Base-by-base conservation (phyloP, 2,329 filamentous ascomycete species). In the Botryotinia globosa region DNA sequence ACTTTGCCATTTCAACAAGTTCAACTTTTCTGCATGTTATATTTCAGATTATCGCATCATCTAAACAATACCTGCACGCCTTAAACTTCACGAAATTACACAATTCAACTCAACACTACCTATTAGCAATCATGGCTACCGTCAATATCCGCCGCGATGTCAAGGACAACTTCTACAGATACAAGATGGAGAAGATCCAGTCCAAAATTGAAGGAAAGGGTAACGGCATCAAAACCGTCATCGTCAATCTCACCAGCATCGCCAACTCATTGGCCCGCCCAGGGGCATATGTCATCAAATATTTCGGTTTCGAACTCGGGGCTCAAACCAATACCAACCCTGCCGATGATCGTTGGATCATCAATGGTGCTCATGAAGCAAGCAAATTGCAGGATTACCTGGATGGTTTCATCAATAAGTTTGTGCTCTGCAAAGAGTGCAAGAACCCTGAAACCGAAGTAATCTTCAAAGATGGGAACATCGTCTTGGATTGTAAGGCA, bases 201-300 rank as follows among this genome's bases (percentile, higher is more conserved):
- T 97, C 96, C 84, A 99, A 99, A 89, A 97, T 99, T 80, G 96
- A 99, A 86, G 96, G 96, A 85, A 99, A 99, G 86, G 96, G 96
- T 79, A 99, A 99, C 86, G 96, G 96, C 82, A 99, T 99, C 90
- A 99, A 99, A 88, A 99, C 88, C 80, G 96, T 99, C 81, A 91
- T 99, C 79, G 94, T 97, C 88, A 99, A 99, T 85, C 86, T 99
- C 82, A 93, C 91, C 88, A 97, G 93, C 82, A 94, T 99, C 79
- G 94, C 95, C 80, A 88, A 92, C 81, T 97, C 95, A 76, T 90
- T 99, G 79, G 94, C 93, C 80, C 95, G 96, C 79, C 95, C 95
- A 76, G 94, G 94, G 77, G 88, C 93, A 81, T 97, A 98, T 83
- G 89, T 99, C 82, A 98, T 99, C 91, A 99, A 99, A 87, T 99